phyloP scores from a whole-genome alignment of 768 basidiomycete genomes.

The Lepiota subincarnata region DNA sequence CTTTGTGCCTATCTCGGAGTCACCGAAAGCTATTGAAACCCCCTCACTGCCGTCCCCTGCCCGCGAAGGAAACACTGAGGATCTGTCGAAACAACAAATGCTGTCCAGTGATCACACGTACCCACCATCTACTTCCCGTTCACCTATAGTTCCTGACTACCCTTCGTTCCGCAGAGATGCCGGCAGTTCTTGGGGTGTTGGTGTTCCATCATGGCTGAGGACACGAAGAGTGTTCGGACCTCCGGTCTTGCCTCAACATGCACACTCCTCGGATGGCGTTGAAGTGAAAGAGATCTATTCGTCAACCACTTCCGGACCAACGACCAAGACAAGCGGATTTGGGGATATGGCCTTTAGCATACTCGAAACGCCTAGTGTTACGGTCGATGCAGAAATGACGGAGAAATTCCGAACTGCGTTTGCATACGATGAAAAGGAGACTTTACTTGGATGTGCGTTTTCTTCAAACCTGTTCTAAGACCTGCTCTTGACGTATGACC shows the following conservation, averaged over 20 bases:
- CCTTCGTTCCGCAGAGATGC: constrained; percentile 46
- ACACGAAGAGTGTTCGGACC: constrained; percentile 39
- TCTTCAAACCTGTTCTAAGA: background rate
- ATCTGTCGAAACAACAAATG: constrained; percentile 17
- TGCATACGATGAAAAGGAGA: constrained; percentile 87
- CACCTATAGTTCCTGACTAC: constrained; percentile 43
- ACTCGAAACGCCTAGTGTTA: constrained; percentile 66
- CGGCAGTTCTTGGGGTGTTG: constrained; percentile 54
- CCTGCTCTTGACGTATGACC: constrained; percentile 10
- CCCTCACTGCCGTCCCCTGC: constrained; percentile 4
- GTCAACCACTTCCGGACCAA: constrained; percentile 26
- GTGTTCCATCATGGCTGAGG: constrained; percentile 71
- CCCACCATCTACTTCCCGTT: constrained; percentile 63
- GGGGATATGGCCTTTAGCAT: constrained; percentile 77
- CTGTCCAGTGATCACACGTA: constrained; percentile 61
- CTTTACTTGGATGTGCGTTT: constrained; percentile 78
- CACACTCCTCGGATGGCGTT: constrained; percentile 21
- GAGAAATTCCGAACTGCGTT: constrained; percentile 82
- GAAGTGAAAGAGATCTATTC: constrained; percentile 63
- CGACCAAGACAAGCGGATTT: constrained; percentile 30
- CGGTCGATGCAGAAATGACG: constrained; percentile 55
- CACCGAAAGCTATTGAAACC: constrained; percentile 27
- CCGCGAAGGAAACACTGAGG: constrained; percentile 10
- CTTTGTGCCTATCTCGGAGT: constrained; percentile 58
- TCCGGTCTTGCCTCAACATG: constrained; percentile 20